Evolutionary conservation across 2,329 filamentous ascomycete genomes (phyloP), one percentile per base, ranked within the genome.

Genomic region (Reticulascus tulasneorum): DNA sequence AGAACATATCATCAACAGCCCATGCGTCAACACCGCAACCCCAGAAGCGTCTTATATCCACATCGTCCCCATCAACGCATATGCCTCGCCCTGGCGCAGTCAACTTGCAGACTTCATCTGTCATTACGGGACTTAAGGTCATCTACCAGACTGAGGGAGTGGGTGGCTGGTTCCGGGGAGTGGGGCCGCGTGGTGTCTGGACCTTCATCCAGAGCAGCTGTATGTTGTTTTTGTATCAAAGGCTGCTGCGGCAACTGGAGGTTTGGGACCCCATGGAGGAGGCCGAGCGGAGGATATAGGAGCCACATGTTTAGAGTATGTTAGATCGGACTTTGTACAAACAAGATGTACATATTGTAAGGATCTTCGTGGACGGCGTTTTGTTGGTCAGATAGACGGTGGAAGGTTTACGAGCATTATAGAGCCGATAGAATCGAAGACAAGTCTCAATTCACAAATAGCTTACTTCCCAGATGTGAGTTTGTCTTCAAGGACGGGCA

Each of bases 131-230:
- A 2, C 65, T 98, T 23, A 80, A 74, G 49, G 75, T 95, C 47
- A 94, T 98, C 51, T 98, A 97, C 65, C 80, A 77, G 48, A 87
- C 84, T 6, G 93, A 98, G 63, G 93, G 93, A 2, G 50, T 97
- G 12, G 77, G 76, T 3, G 94, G 93, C 2, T 94, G 88, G 82
- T 98, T 98, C 63, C 79, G 93, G 39, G 93, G 93, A 18, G 91
- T 98, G 2, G 91, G 91, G 0, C 93, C 93, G 2, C 79, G 93
- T 35, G 84, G 84, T 38, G 87, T 97, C 11, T 98, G 93, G 93
- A 98, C 93, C 16, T 95, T 91, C 54, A 87, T 97, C 39, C 93
- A 98, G 67, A 95, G 86, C 54, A 86, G 90, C 26, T 94, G 88
- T 47, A 97, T 97, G 91, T 71, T 97, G 56, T 90, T 97, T 50